Percentiles rank a stretch among this genome's conserved stretches.
Evolutionary conservation across 768 basidiomycete genomes (phyloP).

Genomic region (Termitomyces sp.): DNA sequence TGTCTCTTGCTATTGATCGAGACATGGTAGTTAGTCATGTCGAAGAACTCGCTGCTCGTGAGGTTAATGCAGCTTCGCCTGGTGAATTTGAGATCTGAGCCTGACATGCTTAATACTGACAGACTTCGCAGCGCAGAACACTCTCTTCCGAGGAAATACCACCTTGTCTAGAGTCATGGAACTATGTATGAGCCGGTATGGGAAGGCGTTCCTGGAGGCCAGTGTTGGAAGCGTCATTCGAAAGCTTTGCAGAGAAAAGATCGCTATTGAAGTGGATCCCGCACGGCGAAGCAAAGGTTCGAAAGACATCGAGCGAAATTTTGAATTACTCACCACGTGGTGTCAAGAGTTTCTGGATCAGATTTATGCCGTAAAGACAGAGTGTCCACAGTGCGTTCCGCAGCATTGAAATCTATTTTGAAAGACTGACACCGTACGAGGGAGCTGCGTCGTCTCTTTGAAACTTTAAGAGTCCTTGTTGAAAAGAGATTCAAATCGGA

Average conservation of each 20-base stretch:
- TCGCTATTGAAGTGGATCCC: slow-evolving; percentile 82
- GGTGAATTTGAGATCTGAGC: slow-evolving; percentile 36
- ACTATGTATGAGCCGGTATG: slow-evolving; percentile 75
- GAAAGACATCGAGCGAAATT: slow-evolving; percentile 61
- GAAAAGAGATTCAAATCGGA: slow-evolving; percentile 55
- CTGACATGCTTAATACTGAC: background rate
- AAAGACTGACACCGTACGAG: slow-evolving; percentile 29
- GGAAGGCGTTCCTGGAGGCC: slow-evolving; percentile 72
- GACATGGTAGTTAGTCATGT: slow-evolving; percentile 63
- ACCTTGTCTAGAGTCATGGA: slow-evolving; percentile 73
- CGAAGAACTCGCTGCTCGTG: slow-evolving; percentile 59
- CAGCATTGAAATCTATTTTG: background rate
- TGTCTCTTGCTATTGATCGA: slow-evolving; percentile 66
- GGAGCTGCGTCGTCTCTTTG: slow-evolving; percentile 67
- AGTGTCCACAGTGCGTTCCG: slow-evolving; percentile 67
- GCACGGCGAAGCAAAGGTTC: slow-evolving; percentile 53
- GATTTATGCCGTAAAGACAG: slow-evolving; percentile 65
- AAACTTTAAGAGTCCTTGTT: slow-evolving; percentile 65
- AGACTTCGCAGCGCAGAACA: slow-evolving; percentile 57
- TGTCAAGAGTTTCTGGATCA: slow-evolving; percentile 76
- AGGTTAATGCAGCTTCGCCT: slow-evolving; percentile 62
- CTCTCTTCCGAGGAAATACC: slow-evolving; percentile 67
- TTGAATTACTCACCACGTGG: slow-evolving; percentile 70
- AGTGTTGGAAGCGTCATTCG: slow-evolving; percentile 71
- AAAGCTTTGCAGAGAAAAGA: slow-evolving; percentile 62